A percentile compares a stretch with the other conserved stretches of the same genome.
Conservation (phyloP, 768 basidiomycete species). For the Phanerochaete carnosa region DNA sequence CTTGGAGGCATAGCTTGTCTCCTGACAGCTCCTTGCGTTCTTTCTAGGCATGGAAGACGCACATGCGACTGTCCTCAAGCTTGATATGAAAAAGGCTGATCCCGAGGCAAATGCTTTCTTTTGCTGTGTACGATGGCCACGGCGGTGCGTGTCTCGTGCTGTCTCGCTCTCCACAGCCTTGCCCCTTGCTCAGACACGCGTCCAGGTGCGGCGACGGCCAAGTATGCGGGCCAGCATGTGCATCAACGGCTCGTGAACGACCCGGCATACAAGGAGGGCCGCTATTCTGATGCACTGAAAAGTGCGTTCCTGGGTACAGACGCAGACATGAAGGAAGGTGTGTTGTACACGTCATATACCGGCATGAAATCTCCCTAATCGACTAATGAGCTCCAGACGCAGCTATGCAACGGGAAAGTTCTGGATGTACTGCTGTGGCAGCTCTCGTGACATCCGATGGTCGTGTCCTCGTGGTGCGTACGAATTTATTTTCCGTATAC, state of each 20-base stretch:
- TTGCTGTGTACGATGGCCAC: slow-evolving; percentile 98
- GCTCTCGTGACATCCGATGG: slow-evolving; percentile 75
- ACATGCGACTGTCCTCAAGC: slow-evolving; percentile 70
- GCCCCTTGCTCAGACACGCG: background rate
- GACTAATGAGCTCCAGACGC: slow-evolving; percentile 52
- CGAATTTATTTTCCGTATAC: background rate
- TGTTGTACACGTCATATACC: slow-evolving; percentile 21
- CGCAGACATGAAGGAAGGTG: slow-evolving; percentile 87
- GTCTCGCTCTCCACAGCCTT: background rate
- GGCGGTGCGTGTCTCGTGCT: slow-evolving; percentile 63
- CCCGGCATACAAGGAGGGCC: slow-evolving; percentile 62
- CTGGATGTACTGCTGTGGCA: slow-evolving; percentile 94
- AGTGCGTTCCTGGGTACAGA: slow-evolving; percentile 91
- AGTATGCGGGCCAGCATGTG: slow-evolving; percentile 81
- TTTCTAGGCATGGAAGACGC: slow-evolving; percentile 94
- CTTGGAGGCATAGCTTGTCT: slow-evolving; percentile 16
- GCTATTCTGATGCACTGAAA: slow-evolving; percentile 80
- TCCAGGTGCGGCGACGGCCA: slow-evolving; percentile 78
- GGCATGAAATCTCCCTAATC: slow-evolving; percentile 12
- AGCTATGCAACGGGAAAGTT: slow-evolving; percentile 84
- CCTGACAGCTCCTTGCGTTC: background rate
- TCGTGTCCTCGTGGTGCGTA: slow-evolving; percentile 76
- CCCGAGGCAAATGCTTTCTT: slow-evolving; percentile 68
- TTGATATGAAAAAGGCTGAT: slow-evolving; percentile 48
- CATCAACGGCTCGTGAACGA: slow-evolving; percentile 75